phyloP scores from a whole-genome alignment of 2,329 filamentous ascomycete genomes.

The Ophiostoma montium region DNA sequence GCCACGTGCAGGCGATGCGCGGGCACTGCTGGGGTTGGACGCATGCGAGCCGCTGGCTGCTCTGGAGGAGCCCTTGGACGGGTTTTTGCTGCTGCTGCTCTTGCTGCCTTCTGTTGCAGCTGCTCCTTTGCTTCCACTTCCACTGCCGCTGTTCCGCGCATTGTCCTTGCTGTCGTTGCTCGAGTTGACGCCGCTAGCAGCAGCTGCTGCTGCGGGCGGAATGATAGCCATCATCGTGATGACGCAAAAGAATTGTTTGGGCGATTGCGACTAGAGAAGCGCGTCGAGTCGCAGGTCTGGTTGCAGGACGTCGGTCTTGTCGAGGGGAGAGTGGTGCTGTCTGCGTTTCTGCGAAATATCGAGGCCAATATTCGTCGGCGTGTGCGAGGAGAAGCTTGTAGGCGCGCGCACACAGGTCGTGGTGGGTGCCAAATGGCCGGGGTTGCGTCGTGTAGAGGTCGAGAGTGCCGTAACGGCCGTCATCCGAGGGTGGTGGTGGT shows the following conservation, averaged over 20 bases:
- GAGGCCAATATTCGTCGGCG: not conserved
- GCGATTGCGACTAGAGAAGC: not conserved
- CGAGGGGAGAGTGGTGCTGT: not conserved
- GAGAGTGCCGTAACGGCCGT: slow-evolving; percentile 11
- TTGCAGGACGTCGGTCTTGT: not conserved
- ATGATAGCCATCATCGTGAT: slow-evolving; percentile 10
- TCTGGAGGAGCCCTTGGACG: slow-evolving; percentile 20
- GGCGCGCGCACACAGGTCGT: not conserved
- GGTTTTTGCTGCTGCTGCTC: slow-evolving; percentile 11
- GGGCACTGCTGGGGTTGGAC: slow-evolving; percentile 29
- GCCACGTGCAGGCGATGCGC: slow-evolving; percentile 35
- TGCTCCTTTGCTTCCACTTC: slow-evolving; percentile 1
- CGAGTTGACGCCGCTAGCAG: not conserved
- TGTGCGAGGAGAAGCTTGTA: not conserved
- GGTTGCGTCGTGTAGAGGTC: not conserved
- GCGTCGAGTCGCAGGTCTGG: not conserved
- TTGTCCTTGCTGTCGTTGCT: slow-evolving; percentile 2
- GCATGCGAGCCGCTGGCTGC: slow-evolving; percentile 23
- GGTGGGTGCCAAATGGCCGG: not conserved
- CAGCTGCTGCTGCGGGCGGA: slow-evolving; percentile 5
- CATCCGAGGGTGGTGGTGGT: slow-evolving; percentile 8
- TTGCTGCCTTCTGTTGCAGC: slow-evolving; percentile 2
- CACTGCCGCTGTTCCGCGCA: slow-evolving; percentile 1
- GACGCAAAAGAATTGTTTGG: not conserved
- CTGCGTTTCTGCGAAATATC: not conserved